phyloP scores from a whole-genome alignment of 164 flowering plant species.

The Berberis vulgaris region DNA sequence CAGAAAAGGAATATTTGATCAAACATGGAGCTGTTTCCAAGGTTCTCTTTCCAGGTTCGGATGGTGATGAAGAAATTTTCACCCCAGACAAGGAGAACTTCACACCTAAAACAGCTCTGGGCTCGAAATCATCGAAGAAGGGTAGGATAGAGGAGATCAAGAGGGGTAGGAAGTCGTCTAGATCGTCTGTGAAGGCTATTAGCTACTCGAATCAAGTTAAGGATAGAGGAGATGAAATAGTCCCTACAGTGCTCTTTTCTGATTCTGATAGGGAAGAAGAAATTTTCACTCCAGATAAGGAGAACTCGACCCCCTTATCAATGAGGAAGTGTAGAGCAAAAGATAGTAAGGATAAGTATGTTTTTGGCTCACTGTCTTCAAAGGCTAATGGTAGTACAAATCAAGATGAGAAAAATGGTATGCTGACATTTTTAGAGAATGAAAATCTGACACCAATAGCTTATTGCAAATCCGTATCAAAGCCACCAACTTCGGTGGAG shows the following conservation, averaged over 20 bases:
- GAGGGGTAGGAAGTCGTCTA: background rate
- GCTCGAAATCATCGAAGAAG: slow-evolving; percentile 28
- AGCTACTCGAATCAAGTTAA: too few species aligned
- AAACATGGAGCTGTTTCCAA: background rate
- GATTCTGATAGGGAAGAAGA: background rate
- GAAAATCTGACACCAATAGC: slow-evolving; percentile 45
- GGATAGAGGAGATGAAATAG: too few species aligned
- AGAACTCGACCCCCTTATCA: background rate
- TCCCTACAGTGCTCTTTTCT: too few species aligned
- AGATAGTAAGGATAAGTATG: too few species aligned
- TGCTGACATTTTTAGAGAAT: slow-evolving; percentile 27
- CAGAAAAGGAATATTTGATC: background rate
- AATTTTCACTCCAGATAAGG: background rate
- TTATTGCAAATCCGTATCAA: slow-evolving; percentile 20
- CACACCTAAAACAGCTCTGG: slow-evolving; percentile 31
- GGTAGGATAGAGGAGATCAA: slow-evolving; percentile 22
- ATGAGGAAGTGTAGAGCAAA: too few species aligned
- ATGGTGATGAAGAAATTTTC: slow-evolving; percentile 29
- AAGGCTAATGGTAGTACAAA: too few species aligned
- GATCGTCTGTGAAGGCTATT: background rate
- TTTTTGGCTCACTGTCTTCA: too few species aligned
- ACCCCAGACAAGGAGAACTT: slow-evolving; percentile 65
- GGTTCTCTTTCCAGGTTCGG: slow-evolving; percentile 29
- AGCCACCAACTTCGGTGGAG: slow-evolving; percentile 11
- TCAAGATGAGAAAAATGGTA: slow-evolving; percentile 14